Percentiles rank a stretch among this genome's conserved stretches.
Conservation (phyloP, 768 basidiomycete genomes). For the Coprinopsis cinerea region DNA sequence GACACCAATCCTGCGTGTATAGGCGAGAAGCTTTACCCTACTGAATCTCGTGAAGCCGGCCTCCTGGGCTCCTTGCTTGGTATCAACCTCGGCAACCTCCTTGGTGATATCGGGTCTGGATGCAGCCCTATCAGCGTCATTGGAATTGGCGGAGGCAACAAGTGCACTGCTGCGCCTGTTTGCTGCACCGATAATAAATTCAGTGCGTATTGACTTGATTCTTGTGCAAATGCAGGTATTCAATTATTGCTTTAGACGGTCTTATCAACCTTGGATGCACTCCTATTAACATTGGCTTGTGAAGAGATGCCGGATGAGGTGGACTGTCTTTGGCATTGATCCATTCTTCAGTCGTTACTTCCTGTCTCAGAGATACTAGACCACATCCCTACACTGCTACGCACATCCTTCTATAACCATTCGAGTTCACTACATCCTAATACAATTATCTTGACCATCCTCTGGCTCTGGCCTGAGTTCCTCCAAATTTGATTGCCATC, state of each 20-base stretch:
- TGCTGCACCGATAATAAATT: constrained; percentile 5
- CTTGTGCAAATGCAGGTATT: neutral
- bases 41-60: neutral
- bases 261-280: constrained; percentile 6
- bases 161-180: neutral
- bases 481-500: too few relatives aligned
- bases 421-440: too few relatives aligned
- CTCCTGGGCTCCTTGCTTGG: neutral
- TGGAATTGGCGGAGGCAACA: neutral
- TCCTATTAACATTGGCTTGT: neutral
- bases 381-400: too few relatives aligned
- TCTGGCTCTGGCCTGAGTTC: too few relatives aligned
- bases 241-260: neutral
- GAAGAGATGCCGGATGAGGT: neutral
- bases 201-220: neutral
- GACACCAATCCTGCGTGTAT: neutral
- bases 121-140: constrained; percentile 3
- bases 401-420: too few relatives aligned
- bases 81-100: neutral
- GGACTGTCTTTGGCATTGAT: too few relatives aligned
- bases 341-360: too few relatives aligned
- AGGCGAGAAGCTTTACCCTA: neutral
- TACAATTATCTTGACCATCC: too few relatives aligned
- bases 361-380: too few relatives aligned
- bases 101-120: neutral